Evolutionary conservation across 106 monocot genomes (phyloP).

Genomic region (Allium sativum): DNA sequence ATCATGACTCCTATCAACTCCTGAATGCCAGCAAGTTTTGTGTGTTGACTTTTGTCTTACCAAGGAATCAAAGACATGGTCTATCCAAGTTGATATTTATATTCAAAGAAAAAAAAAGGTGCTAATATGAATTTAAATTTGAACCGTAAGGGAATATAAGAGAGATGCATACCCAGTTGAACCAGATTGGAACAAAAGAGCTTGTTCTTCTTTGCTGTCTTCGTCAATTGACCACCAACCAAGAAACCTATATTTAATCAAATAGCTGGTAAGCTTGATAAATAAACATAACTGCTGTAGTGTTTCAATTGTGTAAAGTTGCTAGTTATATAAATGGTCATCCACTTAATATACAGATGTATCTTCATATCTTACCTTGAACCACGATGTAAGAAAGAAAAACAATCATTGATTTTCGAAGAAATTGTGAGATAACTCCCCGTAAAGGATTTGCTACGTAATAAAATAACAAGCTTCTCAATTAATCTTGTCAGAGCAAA

Average conservation of each 20-base stretch:
- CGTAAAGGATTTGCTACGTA: conserved; percentile 41
- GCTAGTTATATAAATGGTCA: not conserved
- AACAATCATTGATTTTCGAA: conserved; percentile 58
- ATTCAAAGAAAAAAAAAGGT: too few species aligned
- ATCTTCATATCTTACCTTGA: conserved; percentile 45
- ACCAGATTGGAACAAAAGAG: conserved; percentile 60
- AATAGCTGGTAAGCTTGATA: conserved; percentile 1
- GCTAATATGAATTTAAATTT: too few species aligned
- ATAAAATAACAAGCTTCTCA: conserved; percentile 72
- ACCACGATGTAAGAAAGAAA: conserved; percentile 86
- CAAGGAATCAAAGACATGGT: too few species aligned
- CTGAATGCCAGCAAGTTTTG: too few species aligned
- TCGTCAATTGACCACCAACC: conserved; percentile 99
- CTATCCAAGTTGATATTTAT: too few species aligned
- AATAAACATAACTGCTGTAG: not conserved
- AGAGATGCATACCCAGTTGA: conserved; percentile 41
- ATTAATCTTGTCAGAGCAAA: conserved; percentile 67
- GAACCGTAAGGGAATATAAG: too few species aligned
- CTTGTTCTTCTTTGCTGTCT: conserved; percentile 97
- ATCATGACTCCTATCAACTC: too few species aligned
- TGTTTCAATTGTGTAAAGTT: too few species aligned
- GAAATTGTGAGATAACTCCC: conserved; percentile 55
- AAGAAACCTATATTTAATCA: conserved; percentile 33
- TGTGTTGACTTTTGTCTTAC: too few species aligned
- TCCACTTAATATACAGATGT: not conserved